These are phyloP conservation scores for Penicillium sp. DNA, from an alignment of 2,329 filamentous ascomycete genomes.

Conservation along the genomic window DNA sequence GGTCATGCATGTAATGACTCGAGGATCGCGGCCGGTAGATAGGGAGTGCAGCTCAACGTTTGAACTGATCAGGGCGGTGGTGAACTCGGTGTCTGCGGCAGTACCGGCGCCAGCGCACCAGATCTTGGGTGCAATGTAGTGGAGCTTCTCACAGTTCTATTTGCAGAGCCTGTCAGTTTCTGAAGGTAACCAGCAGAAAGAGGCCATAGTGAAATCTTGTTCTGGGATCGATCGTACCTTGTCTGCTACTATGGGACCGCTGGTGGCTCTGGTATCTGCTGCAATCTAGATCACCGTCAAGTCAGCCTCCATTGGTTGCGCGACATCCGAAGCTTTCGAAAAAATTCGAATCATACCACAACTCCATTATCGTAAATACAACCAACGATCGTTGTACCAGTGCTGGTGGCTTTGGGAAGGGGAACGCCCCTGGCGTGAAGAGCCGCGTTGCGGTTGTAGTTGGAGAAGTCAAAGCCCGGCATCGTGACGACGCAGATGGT, in stretches of 20 bases:
- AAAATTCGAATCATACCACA: conserved; percentile 64
- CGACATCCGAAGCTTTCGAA: background rate
- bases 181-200: background rate
- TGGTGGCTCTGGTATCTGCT: conserved; percentile 96
- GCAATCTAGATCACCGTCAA: conserved; percentile 68
- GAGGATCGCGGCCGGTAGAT: conserved; percentile 92
- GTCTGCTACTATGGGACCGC: conserved; percentile 97
- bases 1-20: conserved; percentile 99
- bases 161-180: conserved; percentile 11
- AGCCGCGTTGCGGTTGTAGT: conserved; percentile 98
- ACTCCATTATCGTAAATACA: conserved; percentile 96
- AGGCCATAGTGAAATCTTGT: background rate
- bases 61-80: conserved; percentile 95
- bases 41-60: conserved; percentile 97
- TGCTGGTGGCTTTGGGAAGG: conserved; percentile 95
- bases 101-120: conserved; percentile 99
- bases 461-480: conserved; percentile 99
- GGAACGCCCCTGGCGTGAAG: conserved; percentile 93
- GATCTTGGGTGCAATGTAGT: conserved; percentile 98
- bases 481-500: conserved; percentile 59
- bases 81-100: conserved; percentile 98
- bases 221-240: conserved; percentile 62
- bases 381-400: conserved; percentile 97
- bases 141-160: conserved; percentile 97
- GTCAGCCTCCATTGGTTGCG: conserved; percentile 27